phyloP scores from a whole-genome alignment of 192 early-diverging fungal genomes.

The Dissophora globulifera region DNA sequence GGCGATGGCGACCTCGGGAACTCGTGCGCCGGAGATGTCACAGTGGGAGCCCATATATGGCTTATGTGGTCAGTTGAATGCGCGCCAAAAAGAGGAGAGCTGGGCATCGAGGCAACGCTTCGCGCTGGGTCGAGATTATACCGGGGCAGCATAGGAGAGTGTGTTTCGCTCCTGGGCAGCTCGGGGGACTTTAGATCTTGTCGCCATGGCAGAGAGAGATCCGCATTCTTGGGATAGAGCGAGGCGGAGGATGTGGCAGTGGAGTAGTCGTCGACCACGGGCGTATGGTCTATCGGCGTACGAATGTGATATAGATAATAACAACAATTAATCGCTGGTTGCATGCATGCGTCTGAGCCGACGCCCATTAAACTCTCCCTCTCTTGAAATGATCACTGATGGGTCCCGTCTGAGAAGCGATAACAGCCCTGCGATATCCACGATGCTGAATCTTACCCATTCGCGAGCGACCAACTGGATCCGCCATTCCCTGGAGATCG shows the following conservation, averaged over 20 bases:
- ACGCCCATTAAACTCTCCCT: not conserved
- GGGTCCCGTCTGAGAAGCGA: not conserved
- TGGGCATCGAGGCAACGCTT: conserved; percentile 51
- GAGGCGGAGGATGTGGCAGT: conserved; percentile 26
- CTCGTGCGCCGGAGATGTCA: conserved; percentile 52
- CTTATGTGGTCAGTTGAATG: conserved; percentile 51
- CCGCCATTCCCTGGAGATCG: conserved; percentile 19
- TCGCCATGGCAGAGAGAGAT: conserved; percentile 48
- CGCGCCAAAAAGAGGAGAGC: conserved; percentile 39
- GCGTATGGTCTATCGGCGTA: conserved; percentile 1
- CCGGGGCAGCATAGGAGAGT: conserved; percentile 34
- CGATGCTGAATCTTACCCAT: conserved; percentile 29
- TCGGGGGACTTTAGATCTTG: conserved; percentile 38
- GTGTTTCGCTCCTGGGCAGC: conserved; percentile 28
- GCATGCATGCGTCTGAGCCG: conserved; percentile 27
- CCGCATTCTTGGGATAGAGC: conserved; percentile 16
- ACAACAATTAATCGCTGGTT: conserved; percentile 10
- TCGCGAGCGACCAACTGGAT: conserved; percentile 12
- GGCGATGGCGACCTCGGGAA: conserved; percentile 70
- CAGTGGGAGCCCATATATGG: conserved; percentile 51
- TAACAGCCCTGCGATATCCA: not conserved
- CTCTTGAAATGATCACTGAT: not conserved
- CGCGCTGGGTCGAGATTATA: conserved; percentile 33
- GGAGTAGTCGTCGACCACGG: conserved; percentile 10
- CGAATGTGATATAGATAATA: conserved; percentile 1